Base-by-base conservation (phyloP, 73 alveolate genomes). In the Loxodes magnus region DNA sequence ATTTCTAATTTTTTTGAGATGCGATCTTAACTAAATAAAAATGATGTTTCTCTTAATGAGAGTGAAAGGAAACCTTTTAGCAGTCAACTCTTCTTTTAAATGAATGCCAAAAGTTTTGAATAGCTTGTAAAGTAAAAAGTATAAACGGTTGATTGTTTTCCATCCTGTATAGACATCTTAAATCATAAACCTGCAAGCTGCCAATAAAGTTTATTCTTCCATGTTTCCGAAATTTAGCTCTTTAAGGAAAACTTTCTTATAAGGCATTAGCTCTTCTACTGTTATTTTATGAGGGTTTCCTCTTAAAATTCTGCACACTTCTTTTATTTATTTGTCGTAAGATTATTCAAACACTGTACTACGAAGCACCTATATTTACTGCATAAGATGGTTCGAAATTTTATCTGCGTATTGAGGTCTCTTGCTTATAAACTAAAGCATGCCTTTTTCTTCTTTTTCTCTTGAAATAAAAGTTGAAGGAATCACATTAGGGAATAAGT, bases 401-500 rank as follows among this genome's bases (percentile, higher is more conserved):
- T 46, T 10, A 17, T 46, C 34, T n/a, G 59, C 59, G 27, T 46
- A 19, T 9, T 16, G n/a, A 2, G 14, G 22, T 46, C 59, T 46
- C 10, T 37, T 9, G 51, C 27, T 41, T 0, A 46, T 12, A 37
- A 46, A 10, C 7, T 9, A 1, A 5, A 10, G n/a, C n/a, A 9
- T 10, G n/a, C 7, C 26, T 25, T 46, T 19, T 5, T 46, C 59
- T 46, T 19, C 34, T 46, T 46, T 46, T 7, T 37, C 27, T 46
- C 27, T 46, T 1, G 26, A 7, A 5, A 62, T 14, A 35, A 77
- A 85, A 30, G 85, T 62, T 5, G 88, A 58, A 12, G 96, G 96
- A 34, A 85, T 80, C 19, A 86, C 71, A 51, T 85, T 85, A 9
- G 96, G 96, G 71, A 85, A 85, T 14, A 85, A 61, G 43, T 74